Base-by-base conservation (phyloP, 805 yeast species). In the Metschnikowia arizonensis region DNA sequence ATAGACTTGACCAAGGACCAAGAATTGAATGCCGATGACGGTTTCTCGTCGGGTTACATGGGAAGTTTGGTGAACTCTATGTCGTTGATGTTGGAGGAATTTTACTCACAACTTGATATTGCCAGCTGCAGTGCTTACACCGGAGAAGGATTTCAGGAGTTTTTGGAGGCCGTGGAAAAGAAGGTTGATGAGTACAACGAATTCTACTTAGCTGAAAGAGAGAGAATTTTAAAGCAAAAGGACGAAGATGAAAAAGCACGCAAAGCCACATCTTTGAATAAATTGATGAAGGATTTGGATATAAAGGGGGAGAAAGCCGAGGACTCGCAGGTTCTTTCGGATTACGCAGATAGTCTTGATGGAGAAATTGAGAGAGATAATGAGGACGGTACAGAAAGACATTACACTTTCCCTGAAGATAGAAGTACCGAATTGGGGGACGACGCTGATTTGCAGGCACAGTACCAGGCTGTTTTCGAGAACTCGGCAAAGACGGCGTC, bases 51-150 rank as follows among this genome's bases (percentile, higher is more conserved):
- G 2, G 97, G 97, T 2, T 93, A 93, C 64, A 93, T 93, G 99
- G 80, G 87, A 44, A 88, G 96, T 1, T 72, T 93, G 42, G 87
- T 93, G 48, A 93, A 90, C 63, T 89, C 97, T 1, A 87, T 93
- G 96, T 85, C 96, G 28, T 73, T 93, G 55, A 89, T 93, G 88
- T 72, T 93, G 46, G 99, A 93, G 61, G 99, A 93, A 63, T 93
- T 93, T 58, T 93, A 93, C 62, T 83, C 95, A 0, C 90, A 90
- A 47, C 69, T 93, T 50, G 98, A 93, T 61, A 87, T 90, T 50
- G 96, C 86, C 35, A 83, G 88, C n/a, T 96, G 89, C 11, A 88
- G 97, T 35, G 81, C 97, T 36, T 85, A 81, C 59, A 90, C 98
- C 0, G 99, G 99, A 14, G 84, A 76, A 2, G 99, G 99, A 0